Evolutionary conservation across 129 eudicot genomes (phyloP), one percentile per base, ranked within the genome.

Genomic region (Gnaphalium uliginosum): DNA sequence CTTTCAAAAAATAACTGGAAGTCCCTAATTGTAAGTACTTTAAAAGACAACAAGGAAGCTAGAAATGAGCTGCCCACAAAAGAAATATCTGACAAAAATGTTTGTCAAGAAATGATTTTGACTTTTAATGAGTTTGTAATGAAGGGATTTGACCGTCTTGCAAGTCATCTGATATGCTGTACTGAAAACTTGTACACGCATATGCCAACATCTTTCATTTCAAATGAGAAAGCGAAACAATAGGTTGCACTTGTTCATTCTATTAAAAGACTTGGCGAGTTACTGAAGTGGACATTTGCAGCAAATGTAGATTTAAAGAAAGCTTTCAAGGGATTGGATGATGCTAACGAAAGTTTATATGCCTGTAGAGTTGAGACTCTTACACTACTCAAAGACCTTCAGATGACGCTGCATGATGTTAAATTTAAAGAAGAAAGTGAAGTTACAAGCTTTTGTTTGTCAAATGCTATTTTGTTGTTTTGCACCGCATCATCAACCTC

Each of bases 401-500:
- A 23, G 32, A 32, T 19, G 4, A 35, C 17, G 26, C 61, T 85
- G 26, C 19, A 26, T n/a, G 19, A 86, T 64, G 87, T 87, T n/a
- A 48, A 54, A 2, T 51, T 66, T 2, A 33, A 2, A 27, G 26
- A 32, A 66, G 1, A 2, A 1, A 5, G 14, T 8, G n/a, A 27
- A 61, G 70, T 85, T 8, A 67, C 25, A 76, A 54, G 18, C 1
- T 87, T 89, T 77, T 92, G 98, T 72, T 33, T 92, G 82, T 11
- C 24, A 24, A 81, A 82, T 69, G 90, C 90, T 14, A 18, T 81
- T 61, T 84, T 92, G 46, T 19, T 89, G 3, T 89, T 92, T 27
- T 86, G 96, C 76, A 89, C 98, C 8, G 90, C 93, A 3, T 89
- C 46, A 2, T 9, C 96, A 35, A 86, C 86, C 77, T 86, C 94